Evolutionary conservation across 2,329 filamentous ascomycete genomes (phyloP).

Genomic region (Paraphoma chrysanthemicola): DNA sequence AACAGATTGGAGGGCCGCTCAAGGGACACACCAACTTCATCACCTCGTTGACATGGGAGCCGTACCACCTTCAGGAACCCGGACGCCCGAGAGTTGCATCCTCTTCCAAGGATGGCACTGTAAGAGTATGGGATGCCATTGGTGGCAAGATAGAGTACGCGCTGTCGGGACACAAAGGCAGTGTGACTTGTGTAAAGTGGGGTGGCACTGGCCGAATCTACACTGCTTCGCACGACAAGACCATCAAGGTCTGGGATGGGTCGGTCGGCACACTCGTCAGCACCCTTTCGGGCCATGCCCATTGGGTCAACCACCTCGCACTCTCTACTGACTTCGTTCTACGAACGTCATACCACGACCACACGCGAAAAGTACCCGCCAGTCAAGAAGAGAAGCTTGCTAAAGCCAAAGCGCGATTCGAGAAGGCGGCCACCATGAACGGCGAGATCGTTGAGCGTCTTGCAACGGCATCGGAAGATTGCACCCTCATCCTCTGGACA

Average conservation of each 20-base stretch:
- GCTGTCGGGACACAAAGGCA: slow-evolving; percentile 85
- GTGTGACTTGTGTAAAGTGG: slow-evolving; percentile 91
- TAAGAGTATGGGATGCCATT: slow-evolving; percentile 85
- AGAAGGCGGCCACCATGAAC: slow-evolving; percentile 79
- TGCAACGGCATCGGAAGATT: slow-evolving; percentile 92
- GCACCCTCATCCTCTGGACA: slow-evolving; percentile 96
- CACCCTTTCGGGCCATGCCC: slow-evolving; percentile 81
- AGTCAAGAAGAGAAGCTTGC: slow-evolving; percentile 73
- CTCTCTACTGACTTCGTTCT: slow-evolving; percentile 91
- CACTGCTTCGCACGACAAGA: slow-evolving; percentile 81
- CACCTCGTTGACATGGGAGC: slow-evolving; percentile 88
- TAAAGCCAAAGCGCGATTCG: slow-evolving; percentile 82
- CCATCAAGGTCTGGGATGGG: slow-evolving; percentile 88
- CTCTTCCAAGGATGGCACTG: slow-evolving; percentile 86
- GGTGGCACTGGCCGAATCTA: slow-evolving; percentile 75
- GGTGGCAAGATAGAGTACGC: slow-evolving; percentile 80
- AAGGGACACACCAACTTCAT: slow-evolving; percentile 92
- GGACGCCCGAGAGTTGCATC: slow-evolving; percentile 83
- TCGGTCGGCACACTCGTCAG: slow-evolving; percentile 79
- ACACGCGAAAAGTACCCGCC: slow-evolving; percentile 72
- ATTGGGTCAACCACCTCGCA: slow-evolving; percentile 95
- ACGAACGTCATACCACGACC: slow-evolving; percentile 85
- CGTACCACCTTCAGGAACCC: slow-evolving; percentile 80
- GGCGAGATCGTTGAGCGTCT: slow-evolving; percentile 82
- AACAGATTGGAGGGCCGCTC: slow-evolving; percentile 72